phyloP scores from a whole-genome alignment of 2,329 filamentous ascomycete species.

The Calonectria pauciramosa region DNA sequence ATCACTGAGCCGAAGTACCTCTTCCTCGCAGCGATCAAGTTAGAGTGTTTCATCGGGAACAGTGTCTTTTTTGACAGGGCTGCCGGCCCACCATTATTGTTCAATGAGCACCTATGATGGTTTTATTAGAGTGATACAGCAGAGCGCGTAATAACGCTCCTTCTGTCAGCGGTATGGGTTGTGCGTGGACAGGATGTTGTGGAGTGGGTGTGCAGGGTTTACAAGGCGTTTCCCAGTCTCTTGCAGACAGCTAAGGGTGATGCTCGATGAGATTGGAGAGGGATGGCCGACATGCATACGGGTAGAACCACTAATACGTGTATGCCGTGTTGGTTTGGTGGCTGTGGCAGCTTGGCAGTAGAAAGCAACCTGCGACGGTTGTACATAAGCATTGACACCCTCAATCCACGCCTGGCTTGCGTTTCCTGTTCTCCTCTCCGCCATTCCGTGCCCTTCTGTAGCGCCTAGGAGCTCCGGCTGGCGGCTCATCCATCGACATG shows the following conservation, averaged over 20 bases:
- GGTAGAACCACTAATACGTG: neutral
- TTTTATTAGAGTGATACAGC: neutral
- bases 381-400: neutral
- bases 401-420: neutral
- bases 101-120: neutral
- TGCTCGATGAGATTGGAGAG: neutral
- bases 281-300: neutral
- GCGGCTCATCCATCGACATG: neutral
- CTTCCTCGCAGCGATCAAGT: neutral
- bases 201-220: no score
- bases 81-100: neutral
- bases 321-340: neutral
- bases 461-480: no score
- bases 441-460: neutral
- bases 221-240: neutral
- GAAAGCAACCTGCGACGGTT: neutral
- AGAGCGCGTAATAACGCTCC: neutral
- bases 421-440: neutral
- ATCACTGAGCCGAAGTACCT: neutral
- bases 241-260: neutral
- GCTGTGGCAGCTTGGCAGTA: neutral
- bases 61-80: neutral
- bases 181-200: no score
- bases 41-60: neutral
- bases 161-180: neutral